These are phyloP conservation scores for Albatrellus ellisii DNA, from an alignment of 768 basidiomycete species.

Conservation along the genomic window DNA sequence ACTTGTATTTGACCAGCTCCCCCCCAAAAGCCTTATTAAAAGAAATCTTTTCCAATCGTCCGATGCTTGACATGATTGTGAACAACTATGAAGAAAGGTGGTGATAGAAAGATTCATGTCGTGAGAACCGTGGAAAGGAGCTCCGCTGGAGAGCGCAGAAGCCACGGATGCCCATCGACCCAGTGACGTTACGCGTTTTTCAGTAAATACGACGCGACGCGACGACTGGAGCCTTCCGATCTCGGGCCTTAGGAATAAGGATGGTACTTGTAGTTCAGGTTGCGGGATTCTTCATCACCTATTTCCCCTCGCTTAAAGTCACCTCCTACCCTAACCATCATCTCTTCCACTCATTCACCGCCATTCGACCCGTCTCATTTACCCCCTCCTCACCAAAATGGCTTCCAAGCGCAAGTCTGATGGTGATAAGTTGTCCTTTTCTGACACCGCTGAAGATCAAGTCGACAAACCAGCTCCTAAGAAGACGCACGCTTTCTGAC, in stretches of 20 bases:
- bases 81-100: neutral
- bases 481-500: constrained; percentile 20
- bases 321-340: neutral
- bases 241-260: neutral
- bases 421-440: constrained; percentile 10
- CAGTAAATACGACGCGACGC: neutral
- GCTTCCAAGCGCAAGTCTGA: constrained; percentile 32
- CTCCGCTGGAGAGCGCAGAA: neutral
- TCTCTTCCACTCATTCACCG: neutral
- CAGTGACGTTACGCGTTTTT: constrained; percentile 4
- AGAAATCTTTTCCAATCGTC: constrained; percentile 52
- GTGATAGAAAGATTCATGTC: neutral
- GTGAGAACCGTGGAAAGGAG: neutral
- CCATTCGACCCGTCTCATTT: neutral
- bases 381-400: constrained; percentile 15
- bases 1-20: constrained; percentile 74
- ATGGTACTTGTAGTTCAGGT: neutral
- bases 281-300: neutral
- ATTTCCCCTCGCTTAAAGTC: neutral
- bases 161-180: neutral
- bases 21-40: constrained; percentile 75
- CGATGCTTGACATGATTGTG: constrained; percentile 12
- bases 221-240: neutral
- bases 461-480: constrained; percentile 16
- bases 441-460: constrained; percentile 11